phyloP scores from a whole-genome alignment of 1,284 basidiomycete genomes.

The Melampsora americana region DNA sequence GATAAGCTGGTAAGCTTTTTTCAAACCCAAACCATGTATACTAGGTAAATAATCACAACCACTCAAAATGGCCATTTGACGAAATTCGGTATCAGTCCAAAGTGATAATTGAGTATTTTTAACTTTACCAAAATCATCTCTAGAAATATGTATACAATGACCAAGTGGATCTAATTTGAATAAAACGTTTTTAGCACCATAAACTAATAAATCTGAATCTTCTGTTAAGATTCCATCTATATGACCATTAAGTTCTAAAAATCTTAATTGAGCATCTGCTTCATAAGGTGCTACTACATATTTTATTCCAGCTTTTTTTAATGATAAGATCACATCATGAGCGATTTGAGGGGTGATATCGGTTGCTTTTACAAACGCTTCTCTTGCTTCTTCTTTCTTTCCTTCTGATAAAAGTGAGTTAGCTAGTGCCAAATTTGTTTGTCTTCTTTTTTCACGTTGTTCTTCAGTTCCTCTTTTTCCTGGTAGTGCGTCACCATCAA shows the following conservation, averaged over 20 bases:
- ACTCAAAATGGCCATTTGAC: conserved; percentile 91
- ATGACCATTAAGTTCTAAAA: conserved; percentile 74
- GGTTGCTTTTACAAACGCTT: conserved; percentile 82
- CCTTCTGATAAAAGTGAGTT: conserved; percentile 72
- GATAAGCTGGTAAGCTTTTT: conserved; percentile 83
- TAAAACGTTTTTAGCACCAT: conserved; percentile 73
- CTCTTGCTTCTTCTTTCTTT: conserved; percentile 73
- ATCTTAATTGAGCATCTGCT: conserved; percentile 95
- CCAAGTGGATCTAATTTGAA: conserved; percentile 81
- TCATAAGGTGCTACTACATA: conserved; percentile 98
- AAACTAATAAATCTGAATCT: conserved; percentile 96
- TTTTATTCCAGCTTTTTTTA: conserved; percentile 70
- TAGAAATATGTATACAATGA: conserved; percentile 74
- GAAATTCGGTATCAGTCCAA: conserved; percentile 85
- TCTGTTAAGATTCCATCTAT: conserved; percentile 95
- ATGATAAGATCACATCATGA: conserved; percentile 87
- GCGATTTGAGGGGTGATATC: conserved; percentile 98
- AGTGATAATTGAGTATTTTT: conserved; percentile 73
- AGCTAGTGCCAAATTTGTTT: conserved; percentile 61
- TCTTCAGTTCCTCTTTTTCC: conserved; percentile 85
- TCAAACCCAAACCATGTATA: conserved; percentile 58
- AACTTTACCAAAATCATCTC: conserved; percentile 70
- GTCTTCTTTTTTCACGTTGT: conserved; percentile 2
- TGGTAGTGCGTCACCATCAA: conserved; percentile 91
- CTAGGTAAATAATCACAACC: conserved; percentile 82